phyloP scores from a whole-genome alignment of 371 early-diverging fungal genomes.

The Coelomomyces lativittatus region DNA sequence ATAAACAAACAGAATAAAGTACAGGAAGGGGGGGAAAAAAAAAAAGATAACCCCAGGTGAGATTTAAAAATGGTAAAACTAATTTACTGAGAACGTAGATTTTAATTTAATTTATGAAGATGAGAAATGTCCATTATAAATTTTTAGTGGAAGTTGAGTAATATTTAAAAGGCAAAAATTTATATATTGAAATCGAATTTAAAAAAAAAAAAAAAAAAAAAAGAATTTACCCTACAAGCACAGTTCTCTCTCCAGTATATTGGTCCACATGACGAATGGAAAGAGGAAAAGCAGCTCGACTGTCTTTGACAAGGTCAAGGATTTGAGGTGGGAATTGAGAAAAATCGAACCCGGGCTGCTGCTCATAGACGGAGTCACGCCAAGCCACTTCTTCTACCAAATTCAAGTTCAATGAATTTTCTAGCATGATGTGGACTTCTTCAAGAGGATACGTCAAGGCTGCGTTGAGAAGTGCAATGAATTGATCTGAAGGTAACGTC shows the following conservation, averaged over 20 bases:
- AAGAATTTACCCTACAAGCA: conserved; percentile 55
- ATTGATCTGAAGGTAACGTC: conserved; percentile 34
- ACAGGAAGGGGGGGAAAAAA: no score
- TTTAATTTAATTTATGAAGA: no score
- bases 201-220: not conserved
- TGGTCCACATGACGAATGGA: conserved; percentile 54
- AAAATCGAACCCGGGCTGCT: not conserved
- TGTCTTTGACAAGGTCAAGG: conserved; percentile 38
- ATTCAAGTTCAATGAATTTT: conserved; percentile 15
- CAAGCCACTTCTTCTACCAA: conserved; percentile 44
- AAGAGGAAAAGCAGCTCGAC: conserved; percentile 69
- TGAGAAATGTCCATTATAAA: no score
- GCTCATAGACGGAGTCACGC: conserved; percentile 24
- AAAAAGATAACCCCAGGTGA: no score
- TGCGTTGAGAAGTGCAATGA: conserved; percentile 55
- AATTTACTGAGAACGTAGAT: no score
- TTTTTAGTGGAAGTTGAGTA: no score
- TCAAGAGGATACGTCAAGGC: conserved; percentile 52
- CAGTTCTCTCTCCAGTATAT: conserved; percentile 59
- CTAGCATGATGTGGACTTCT: conserved; percentile 40
- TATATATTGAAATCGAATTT: not conserved
- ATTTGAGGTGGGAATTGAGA: conserved; percentile 39
- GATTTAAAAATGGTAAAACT: no score
- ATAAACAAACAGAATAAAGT: not conserved
- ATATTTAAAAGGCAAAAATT: not conserved